Conservation (phyloP, 371 early-diverging fungal species). For the Coemansia sp. region DNA sequence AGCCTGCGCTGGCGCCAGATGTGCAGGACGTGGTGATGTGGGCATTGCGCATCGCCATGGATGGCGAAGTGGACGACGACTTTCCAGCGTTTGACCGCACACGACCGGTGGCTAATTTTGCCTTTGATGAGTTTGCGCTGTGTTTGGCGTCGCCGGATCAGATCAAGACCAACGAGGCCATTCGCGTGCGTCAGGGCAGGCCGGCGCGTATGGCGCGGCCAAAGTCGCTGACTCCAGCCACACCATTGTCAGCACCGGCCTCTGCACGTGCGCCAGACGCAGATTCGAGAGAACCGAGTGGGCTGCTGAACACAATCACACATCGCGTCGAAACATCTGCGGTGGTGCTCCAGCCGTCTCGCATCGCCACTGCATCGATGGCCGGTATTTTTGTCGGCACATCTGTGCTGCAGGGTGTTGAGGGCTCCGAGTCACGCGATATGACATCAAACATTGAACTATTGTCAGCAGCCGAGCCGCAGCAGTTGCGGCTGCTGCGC, state of each 20-base stretch:
- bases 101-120: conserved; percentile 79
- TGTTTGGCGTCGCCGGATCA: conserved; percentile 76
- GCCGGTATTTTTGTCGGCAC: conserved; percentile 44
- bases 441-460: neutral
- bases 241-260: neutral
- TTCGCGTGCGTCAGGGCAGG: conserved; percentile 32
- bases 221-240: conserved; percentile 14
- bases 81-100: conserved; percentile 90
- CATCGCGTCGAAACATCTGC: conserved; percentile 25
- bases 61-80: conserved; percentile 93
- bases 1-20: conserved; percentile 64
- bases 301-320: neutral
- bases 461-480: neutral
- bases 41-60: conserved; percentile 90
- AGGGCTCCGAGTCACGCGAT: neutral
- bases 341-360: conserved; percentile 39
- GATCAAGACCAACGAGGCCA: conserved; percentile 52
- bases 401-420: conserved; percentile 7
- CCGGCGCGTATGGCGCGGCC: conserved; percentile 34
- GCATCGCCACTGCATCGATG: conserved; percentile 37
- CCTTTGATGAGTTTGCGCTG: conserved; percentile 88
- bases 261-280: neutral
- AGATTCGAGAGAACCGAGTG: neutral
- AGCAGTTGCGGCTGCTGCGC: conserved; percentile 52
- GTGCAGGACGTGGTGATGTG: conserved; percentile 70